These are phyloP conservation scores for Choiromyces venosus DNA, from an alignment of 495 filamentous ascomycete genomes.

Conservation along the genomic window DNA sequence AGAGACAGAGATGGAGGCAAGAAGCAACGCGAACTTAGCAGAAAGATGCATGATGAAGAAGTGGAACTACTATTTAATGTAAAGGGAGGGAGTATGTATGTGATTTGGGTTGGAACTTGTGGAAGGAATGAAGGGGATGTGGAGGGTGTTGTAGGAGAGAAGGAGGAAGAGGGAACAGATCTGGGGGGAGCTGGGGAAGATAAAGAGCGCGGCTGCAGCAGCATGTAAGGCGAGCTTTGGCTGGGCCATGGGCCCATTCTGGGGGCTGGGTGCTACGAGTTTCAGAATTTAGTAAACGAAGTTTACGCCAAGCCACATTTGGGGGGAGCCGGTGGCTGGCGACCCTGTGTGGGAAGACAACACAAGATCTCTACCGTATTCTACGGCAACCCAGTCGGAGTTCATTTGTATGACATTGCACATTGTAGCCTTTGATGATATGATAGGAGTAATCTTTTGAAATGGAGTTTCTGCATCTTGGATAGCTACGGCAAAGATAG, in stretches of 20 bases:
- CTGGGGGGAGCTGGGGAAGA: slow-evolving; percentile 39
- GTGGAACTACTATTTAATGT: slow-evolving; percentile 11
- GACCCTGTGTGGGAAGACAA: background rate
- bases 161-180: slow-evolving; percentile 39
- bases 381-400: background rate
- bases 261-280: background rate
- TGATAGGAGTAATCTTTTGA: background rate
- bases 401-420: background rate
- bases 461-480: background rate
- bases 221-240: background rate
- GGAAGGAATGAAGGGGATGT: slow-evolving; percentile 32
- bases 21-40: slow-evolving; percentile 42
- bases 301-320: background rate
- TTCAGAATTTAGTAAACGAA: background rate
- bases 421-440: background rate
- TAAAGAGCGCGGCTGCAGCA: slow-evolving; percentile 35
- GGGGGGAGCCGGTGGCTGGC: slow-evolving; percentile 4
- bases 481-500: background rate
- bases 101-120: slow-evolving; percentile 18
- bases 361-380: too few species aligned
- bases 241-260: background rate
- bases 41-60: slow-evolving; percentile 42
- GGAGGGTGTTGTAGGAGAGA: slow-evolving; percentile 36
- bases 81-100: slow-evolving; percentile 14
- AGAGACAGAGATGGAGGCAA: slow-evolving; percentile 48